Base-by-base conservation (phyloP, 177 flowering plant genomes). In the Vitis hybrid region DNA sequence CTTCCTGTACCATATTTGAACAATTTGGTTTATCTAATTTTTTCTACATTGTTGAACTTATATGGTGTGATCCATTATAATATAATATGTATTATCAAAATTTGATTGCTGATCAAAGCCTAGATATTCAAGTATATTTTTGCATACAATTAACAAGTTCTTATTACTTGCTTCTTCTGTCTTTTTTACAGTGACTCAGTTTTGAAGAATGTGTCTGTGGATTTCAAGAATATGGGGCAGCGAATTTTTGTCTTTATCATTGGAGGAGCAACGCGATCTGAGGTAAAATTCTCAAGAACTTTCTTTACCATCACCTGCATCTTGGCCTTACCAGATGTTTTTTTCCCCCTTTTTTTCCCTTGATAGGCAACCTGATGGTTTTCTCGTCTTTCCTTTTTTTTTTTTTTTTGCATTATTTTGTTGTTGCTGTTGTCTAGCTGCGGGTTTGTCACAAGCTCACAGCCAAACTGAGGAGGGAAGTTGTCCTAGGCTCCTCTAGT, bases 381-480 rank as follows among this genome's bases (percentile, higher is more conserved):
- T 58, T 56, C 27, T 24, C 27, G 2, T 24, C 27, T 24, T 24
- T 24, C 27, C 27, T 35, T 35, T 35, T 35, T 35, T 35, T n/a
- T n/a, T n/a, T 5, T 35, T 35, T 35, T 35, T 35, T 35, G 46
- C 46, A 35, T 35, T 35, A 6, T 35, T 35, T 35, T 35, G 8
- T 13, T 65, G 12, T 30, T 76, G 53, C 32, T 60, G 0, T 59
- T 74, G 30, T 66, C 92, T 35, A 96, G 99, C 84, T 92, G 51
- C 86, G 99, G 60, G 95, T 75, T 66, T 88, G 92, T 67, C 92
- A 93, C 83, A 93, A 95, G 81, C 84, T 93, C 48, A 87, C 97
- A 18, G 61, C 86, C 50, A 93, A 90, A 79, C 83, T 95, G 51
- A 86, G 79, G 77, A 85, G 99, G 77, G 99, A 95, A 80, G 70